Evolutionary conservation across 192 early-diverging fungal genomes (phyloP).

Genomic region (Coemansia sp.): DNA sequence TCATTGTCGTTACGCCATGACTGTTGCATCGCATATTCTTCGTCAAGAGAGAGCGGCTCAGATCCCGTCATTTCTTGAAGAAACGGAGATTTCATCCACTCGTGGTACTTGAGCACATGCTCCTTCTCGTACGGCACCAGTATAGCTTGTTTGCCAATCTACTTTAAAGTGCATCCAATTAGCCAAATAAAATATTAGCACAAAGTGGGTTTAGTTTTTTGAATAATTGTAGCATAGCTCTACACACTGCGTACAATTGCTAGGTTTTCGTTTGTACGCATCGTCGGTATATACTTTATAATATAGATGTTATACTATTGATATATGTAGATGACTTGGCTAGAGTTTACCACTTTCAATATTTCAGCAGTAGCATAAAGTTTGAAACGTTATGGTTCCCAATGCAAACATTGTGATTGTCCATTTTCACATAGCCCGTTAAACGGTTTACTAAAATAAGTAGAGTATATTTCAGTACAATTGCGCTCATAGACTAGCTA

Average conservation of each 20-base stretch:
- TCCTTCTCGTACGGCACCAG: slow-evolving; percentile 84
- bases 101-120: slow-evolving; percentile 89
- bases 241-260: slow-evolving; percentile 36
- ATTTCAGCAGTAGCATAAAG: neutral
- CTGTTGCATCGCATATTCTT: slow-evolving; percentile 94
- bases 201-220: too few species aligned
- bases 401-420: too few species aligned
- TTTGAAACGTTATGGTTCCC: neutral
- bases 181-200: too few species aligned
- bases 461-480: too few species aligned
- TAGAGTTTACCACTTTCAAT: neutral
- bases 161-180: neutral
- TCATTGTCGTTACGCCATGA: slow-evolving; percentile 84
- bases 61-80: slow-evolving; percentile 94
- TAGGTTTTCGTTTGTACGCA: slow-evolving; percentile 45
- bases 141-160: slow-evolving; percentile 62
- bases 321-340: too few species aligned
- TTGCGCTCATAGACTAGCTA: too few species aligned
- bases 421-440: too few species aligned
- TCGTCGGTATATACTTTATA: neutral
- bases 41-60: slow-evolving; percentile 86
- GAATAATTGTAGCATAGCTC: too few species aligned
- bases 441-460: too few species aligned
- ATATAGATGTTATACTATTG: too few species aligned
- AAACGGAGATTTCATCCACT: slow-evolving; percentile 92